A percentile compares a stretch with the other conserved stretches of the same genome.
Conservation (phyloP, 306 rosid genomes). For the Neltuma alba region DNA sequence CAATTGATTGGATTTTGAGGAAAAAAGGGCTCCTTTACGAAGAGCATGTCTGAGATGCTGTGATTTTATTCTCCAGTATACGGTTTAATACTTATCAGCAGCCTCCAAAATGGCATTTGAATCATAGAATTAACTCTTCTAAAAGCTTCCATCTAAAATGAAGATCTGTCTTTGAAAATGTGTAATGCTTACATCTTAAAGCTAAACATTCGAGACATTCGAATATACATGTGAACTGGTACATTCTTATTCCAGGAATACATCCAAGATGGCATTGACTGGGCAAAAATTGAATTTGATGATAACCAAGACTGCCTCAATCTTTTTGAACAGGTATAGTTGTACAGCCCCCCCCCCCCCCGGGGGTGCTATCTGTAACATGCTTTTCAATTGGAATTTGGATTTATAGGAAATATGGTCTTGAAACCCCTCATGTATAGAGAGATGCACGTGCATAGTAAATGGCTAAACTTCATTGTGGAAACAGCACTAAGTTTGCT, state of each 20-base stretch:
- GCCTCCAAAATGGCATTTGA: not conserved
- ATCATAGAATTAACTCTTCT: not conserved
- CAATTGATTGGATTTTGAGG: not conserved
- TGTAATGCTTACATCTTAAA: not conserved
- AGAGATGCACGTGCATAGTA: conserved; percentile 1
- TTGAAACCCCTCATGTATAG: not conserved
- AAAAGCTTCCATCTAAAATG: not conserved
- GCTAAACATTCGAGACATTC: conserved; percentile 7
- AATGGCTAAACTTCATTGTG: not conserved
- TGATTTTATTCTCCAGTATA: not conserved
- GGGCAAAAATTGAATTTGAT: conserved; percentile 98
- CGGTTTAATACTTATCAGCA: not conserved
- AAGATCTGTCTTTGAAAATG: not conserved
- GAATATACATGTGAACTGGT: conserved; percentile 17
- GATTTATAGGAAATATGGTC: not conserved
- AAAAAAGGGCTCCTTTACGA: not conserved
- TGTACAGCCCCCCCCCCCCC: conserved; percentile 8
- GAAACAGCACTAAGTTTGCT: conserved; percentile 4
- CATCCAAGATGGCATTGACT: conserved; percentile 96
- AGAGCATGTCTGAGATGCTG: not conserved
- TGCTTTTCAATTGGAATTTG: not conserved
- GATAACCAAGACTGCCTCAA: conserved; percentile 97
- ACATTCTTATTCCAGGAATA: conserved; percentile 71
- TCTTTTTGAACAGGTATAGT: conserved; percentile 87
- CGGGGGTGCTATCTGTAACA: not conserved